Evolutionary conservation across 805 yeast genomes (phyloP).

Genomic region (Kuraishia borneana): DNA sequence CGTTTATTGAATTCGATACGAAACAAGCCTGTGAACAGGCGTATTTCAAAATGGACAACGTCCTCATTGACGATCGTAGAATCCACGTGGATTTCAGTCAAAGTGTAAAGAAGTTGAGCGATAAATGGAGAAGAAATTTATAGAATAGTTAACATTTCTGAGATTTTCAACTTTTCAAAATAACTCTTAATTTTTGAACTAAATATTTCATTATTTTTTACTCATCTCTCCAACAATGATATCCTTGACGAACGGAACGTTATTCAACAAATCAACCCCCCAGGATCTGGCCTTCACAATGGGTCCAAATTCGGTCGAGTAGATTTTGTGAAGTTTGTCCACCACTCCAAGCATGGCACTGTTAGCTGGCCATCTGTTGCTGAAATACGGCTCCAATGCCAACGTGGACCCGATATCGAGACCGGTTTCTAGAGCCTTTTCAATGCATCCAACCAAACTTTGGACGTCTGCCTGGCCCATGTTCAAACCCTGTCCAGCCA

Average conservation of each 20-base stretch:
- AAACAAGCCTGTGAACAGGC: constrained; percentile 48
- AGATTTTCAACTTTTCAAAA: neutral
- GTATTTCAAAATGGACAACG: constrained; percentile 48
- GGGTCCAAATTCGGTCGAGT: constrained; percentile 63
- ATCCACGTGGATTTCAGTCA: constrained; percentile 64
- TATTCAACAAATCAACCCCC: constrained; percentile 66
- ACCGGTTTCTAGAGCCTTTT: constrained; percentile 63
- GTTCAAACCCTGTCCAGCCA: constrained; percentile 96
- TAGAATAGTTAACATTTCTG: neutral
- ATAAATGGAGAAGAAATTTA: constrained; percentile 1
- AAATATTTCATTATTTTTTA: constrained; percentile 8
- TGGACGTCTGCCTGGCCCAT: constrained; percentile 95
- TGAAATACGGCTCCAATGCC: constrained; percentile 79
- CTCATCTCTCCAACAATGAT: constrained; percentile 45
- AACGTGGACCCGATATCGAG: constrained; percentile 77
- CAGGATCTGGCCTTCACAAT: constrained; percentile 62
- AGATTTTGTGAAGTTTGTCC: constrained; percentile 84
- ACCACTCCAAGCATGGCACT: constrained; percentile 78
- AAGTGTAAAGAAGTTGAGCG: constrained; percentile 20
- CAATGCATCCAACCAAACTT: constrained; percentile 56
- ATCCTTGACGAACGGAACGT: constrained; percentile 54
- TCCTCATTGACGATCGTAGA: constrained; percentile 50
- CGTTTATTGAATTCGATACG: constrained; percentile 45
- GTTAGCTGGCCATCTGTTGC: constrained; percentile 71
- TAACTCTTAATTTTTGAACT: too few species aligned